A percentile compares a stretch with the other conserved stretches of the same genome.
Evolutionary conservation across 192 early-diverging fungal genomes (phyloP).

Genomic region (Coemansia sp.): DNA sequence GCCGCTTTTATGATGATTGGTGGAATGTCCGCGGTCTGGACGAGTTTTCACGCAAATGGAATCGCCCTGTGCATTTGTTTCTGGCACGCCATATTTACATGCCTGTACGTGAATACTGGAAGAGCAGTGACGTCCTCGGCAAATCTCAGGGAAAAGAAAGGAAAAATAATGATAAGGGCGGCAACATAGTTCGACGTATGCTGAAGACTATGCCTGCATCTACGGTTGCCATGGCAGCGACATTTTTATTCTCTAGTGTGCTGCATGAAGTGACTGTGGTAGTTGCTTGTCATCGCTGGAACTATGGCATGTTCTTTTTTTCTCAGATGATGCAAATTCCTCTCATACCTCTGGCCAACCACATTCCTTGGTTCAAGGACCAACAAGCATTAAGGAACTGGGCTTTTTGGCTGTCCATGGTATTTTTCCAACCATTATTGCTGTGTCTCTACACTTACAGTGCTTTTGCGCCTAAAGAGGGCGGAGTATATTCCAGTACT

Average conservation of each 20-base stretch:
- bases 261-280: conserved; percentile 47
- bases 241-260: conserved; percentile 54
- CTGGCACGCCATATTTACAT: conserved; percentile 88
- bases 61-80: conserved; percentile 93
- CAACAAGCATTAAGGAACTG: conserved; percentile 73
- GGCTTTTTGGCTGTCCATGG: conserved; percentile 91
- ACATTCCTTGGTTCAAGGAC: conserved; percentile 60
- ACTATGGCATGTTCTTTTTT: conserved; percentile 51
- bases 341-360: conserved; percentile 67
- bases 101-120: conserved; percentile 66
- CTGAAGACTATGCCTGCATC: conserved; percentile 31
- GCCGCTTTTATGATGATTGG: conserved; percentile 98
- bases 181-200: conserved; percentile 1
- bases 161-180: neutral
- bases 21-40: conserved; percentile 90
- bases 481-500: neutral
- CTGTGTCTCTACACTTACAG: conserved; percentile 66
- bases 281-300: conserved; percentile 45
- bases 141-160: neutral
- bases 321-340: conserved; percentile 74
- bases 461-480: conserved; percentile 28
- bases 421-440: conserved; percentile 77
- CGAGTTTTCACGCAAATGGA: conserved; percentile 96
- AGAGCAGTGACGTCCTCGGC: neutral
- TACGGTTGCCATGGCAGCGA: conserved; percentile 46